A percentile compares a stretch with the other conserved stretches of the same genome.
Evolutionary conservation across 805 yeast species (phyloP).

Genomic region (Wickerhamomyces tratensis): DNA sequence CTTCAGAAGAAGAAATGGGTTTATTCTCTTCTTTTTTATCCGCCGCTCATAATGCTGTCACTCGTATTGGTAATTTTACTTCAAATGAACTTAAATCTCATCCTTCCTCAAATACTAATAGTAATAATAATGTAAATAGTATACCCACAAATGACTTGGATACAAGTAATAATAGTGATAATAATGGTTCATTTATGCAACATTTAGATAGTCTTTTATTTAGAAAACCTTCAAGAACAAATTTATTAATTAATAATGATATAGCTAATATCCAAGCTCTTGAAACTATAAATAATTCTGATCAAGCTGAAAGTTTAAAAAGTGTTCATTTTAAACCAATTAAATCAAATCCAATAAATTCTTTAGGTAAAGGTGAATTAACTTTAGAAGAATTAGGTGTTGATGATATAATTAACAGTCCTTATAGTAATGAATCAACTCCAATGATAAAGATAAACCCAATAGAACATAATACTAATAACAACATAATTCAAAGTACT

Average conservation of each 20-base stretch:
- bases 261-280: neutral
- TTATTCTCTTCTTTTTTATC: neutral
- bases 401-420: neutral
- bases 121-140: too few relatives aligned
- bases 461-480: too few relatives aligned
- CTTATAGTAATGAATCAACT: too few relatives aligned
- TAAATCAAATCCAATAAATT: constrained; percentile 36
- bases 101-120: neutral
- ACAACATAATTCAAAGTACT: too few relatives aligned
- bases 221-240: constrained; percentile 1
- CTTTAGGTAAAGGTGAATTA: constrained; percentile 48
- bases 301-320: constrained; percentile 1
- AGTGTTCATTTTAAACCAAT: constrained; percentile 32
- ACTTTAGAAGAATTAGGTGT: constrained; percentile 25
- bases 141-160: too few relatives aligned
- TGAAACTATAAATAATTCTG: constrained; percentile 2
- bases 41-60: neutral
- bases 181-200: constrained; percentile 19
- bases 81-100: neutral
- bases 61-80: neutral
- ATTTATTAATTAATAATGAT: too few relatives aligned
- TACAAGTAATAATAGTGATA: too few relatives aligned
- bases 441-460: neutral
- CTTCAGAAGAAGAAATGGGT: neutral
- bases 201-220: constrained; percentile 27